Base-by-base conservation (phyloP, 2,329 filamentous ascomycete species). In the Penicillium sp. region DNA sequence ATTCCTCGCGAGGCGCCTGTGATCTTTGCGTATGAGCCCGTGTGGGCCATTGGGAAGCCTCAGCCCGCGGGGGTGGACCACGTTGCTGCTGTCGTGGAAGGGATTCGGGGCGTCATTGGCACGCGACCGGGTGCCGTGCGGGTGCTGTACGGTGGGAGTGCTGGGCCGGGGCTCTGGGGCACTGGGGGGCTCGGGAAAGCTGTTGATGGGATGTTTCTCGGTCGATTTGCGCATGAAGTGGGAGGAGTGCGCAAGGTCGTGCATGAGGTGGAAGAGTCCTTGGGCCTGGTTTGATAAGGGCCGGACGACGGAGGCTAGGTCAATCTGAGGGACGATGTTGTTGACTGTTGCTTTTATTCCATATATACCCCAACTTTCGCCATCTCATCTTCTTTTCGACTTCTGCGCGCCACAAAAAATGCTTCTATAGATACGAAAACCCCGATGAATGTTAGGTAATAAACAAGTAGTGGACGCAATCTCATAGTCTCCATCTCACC, bases 21-120 rank as follows among this genome's bases (percentile, higher is more conserved):
- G 4, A 79, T 91, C 5, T 76, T 94, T 48, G 88, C 88, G 1
- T 94, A 94, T 63, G 88, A 94, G 72, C 88, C 88, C 6, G 87
- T 93, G 1, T 94, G 88, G 88, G 88, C 88, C 1, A 94, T 93
- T 66, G 88, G 88, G 0, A 83, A 87, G 8, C 73, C 78, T 1
- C 74, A 84, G 60, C 88, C 88, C 2, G 88, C 88, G 0, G 77
- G 77, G 6, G 79, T 83, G 13, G 82, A 84, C 52, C 84, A 94
- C 63, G 85, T 94, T 0, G 77, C 84, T 4, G 78, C 75, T 34
- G 86, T 93, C 2, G 83, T 86, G 12, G 76, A 77, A 58, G 80
- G 80, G 13, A 75, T 90, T 42, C 76, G 84, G 46, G 60, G 61
- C 5, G 66, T 80, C 9, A 76, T 80, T 26, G 65, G 82, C 5